Percentiles rank a stretch among this genome's conserved stretches.
These are phyloP conservation scores for Penicillium sp. DNA, from an alignment of 2,329 filamentous ascomycete genomes.

Conservation along the genomic window DNA sequence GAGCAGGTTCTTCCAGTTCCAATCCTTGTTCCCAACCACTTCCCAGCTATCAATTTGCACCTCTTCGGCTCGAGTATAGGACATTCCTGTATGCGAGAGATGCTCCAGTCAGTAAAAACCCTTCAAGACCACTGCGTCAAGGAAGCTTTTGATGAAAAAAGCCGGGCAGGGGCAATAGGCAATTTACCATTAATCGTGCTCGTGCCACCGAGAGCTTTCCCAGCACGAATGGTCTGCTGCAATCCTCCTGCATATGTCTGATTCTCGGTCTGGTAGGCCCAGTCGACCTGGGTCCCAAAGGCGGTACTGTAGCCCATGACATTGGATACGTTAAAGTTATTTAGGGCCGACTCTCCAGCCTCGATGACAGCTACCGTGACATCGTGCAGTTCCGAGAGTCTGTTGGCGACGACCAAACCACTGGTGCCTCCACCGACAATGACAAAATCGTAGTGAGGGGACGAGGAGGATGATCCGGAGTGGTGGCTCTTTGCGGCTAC, in stretches of 20 bases:
- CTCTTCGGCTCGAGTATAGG: constrained; percentile 43
- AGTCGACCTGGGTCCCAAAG: constrained; percentile 46
- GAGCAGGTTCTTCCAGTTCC: constrained; percentile 38
- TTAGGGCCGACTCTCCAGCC: constrained; percentile 34
- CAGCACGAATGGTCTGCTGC: constrained; percentile 42
- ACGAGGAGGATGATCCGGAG: no score
- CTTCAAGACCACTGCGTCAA: no score
- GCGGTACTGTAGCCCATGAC: constrained; percentile 29
- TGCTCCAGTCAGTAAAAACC: no score
- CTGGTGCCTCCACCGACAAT: constrained; percentile 42
- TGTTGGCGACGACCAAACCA: constrained; percentile 41
- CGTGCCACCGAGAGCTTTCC: constrained; percentile 50
- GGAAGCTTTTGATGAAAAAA: no score
- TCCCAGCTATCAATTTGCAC: constrained; percentile 46
- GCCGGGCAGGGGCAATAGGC: no score
- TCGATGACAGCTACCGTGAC: constrained; percentile 38
- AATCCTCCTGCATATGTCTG: constrained; percentile 46
- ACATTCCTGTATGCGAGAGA: constrained; percentile 34
- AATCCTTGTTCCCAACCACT: constrained; percentile 35
- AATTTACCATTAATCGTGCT: constrained; percentile 49
- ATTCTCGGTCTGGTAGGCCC: constrained; percentile 45
- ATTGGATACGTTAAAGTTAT: constrained; percentile 35
- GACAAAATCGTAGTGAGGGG: constrained; percentile 40
- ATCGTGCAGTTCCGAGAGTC: constrained; percentile 37
- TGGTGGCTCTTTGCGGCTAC: no score